phyloP scores from a whole-genome alignment of 1,139 yeast species.

The Candida neerlandica region DNA sequence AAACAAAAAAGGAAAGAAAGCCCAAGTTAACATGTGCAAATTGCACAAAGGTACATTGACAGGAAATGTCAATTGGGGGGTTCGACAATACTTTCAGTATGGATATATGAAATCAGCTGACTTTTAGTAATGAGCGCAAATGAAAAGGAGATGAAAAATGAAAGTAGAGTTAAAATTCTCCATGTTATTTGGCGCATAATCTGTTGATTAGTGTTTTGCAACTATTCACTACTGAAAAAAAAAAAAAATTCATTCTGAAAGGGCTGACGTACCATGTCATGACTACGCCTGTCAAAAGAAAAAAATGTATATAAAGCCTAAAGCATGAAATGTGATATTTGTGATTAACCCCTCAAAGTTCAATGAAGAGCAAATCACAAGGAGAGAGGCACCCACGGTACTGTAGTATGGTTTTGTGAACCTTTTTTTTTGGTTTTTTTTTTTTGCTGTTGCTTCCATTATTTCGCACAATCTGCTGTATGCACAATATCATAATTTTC shows the following conservation, averaged over 20 bases:
- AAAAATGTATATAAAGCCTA: not conserved
- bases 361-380: not conserved
- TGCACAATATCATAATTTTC: too few relatives aligned
- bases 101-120: not conserved
- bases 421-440: too few relatives aligned
- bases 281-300: not conserved
- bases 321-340: not conserved
- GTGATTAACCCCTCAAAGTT: not conserved
- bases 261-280: not conserved
- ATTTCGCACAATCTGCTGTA: too few relatives aligned
- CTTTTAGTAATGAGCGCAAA: not conserved
- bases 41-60: not conserved
- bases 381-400: not conserved
- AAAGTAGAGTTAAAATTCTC: not conserved
- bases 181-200: not conserved
- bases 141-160: not conserved
- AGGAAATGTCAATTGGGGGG: not conserved
- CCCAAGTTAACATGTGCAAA: not conserved
- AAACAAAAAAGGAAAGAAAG: not conserved
- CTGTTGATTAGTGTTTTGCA: not conserved
- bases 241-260: not conserved
- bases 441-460: too few relatives aligned
- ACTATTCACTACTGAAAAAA: not conserved
- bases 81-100: not conserved
- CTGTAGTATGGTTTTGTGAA: too few relatives aligned